These are phyloP conservation scores for Chaetomium cochliodes DNA, from an alignment of 495 filamentous ascomycete species.

Conservation along the genomic window DNA sequence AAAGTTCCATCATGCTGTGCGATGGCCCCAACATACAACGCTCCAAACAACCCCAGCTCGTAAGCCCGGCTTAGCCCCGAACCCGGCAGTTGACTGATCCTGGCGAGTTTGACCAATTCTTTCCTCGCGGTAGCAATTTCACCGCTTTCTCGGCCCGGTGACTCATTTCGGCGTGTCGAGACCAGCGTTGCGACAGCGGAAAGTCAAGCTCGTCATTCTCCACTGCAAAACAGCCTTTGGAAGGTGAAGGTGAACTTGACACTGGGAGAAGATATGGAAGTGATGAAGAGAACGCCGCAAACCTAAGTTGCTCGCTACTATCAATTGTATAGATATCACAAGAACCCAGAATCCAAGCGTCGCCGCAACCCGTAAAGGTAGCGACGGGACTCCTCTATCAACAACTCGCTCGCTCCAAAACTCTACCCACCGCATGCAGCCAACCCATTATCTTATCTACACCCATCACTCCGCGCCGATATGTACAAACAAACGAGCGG, in stretches of 20 bases:
- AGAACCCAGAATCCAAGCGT: slow-evolving; percentile 6
- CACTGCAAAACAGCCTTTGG: too few relatives aligned
- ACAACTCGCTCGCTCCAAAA: not conserved
- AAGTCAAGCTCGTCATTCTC: too few relatives aligned
- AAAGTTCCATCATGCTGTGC: not conserved
- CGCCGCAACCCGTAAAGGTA: not conserved
- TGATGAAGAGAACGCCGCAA: not conserved
- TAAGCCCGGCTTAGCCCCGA: slow-evolving; percentile 15
- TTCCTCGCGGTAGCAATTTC: not conserved
- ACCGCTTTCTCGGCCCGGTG: not conserved
- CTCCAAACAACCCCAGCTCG: not conserved
- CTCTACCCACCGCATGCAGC: not conserved
- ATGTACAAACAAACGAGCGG: not conserved
- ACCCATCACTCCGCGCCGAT: not conserved
- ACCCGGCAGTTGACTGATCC: not conserved
- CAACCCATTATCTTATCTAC: slow-evolving; percentile 4
- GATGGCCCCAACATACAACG: not conserved
- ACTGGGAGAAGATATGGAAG: too few relatives aligned
- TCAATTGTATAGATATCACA: too few relatives aligned
- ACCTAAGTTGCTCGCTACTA: not conserved
- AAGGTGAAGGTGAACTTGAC: too few relatives aligned
- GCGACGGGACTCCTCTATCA: not conserved
- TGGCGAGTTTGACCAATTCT: not conserved
- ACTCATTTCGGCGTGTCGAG: not conserved
- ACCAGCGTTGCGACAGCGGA: not conserved